Evolutionary conservation across 2,329 filamentous ascomycete genomes (phyloP), one percentile per base, ranked within the genome.

Genomic region (Rhynchosporium secalis): DNA sequence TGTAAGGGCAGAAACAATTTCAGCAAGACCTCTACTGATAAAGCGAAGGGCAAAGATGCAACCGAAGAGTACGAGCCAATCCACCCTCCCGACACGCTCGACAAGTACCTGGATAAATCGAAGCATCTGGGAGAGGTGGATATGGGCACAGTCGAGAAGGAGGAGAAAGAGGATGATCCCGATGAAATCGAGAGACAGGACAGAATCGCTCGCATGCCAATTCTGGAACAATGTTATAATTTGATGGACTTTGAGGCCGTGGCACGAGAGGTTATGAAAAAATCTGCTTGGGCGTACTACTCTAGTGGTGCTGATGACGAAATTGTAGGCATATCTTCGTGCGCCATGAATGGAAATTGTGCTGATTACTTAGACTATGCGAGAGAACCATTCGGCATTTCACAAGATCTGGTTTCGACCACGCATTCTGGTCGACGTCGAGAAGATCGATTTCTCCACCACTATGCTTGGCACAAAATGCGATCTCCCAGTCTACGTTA

Each of bases 371-470:
- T 68, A 96, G 90, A 97, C 95, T 0, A 82, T 98, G 81, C 87
- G 94, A 67, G 94, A 98, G 78, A 99, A 99, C 78, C 94, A 97
- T 79, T 86, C 85, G 51, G 95, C 95, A 51, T 99, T 92, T 79
- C 95, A 99, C 79, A 93, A 96, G 75, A 96, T 98, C 77, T 90
- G 95, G 94, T 98, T 99, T 81, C 87, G 95, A 28, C 95, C 95
- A 3, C 88, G 87, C 66, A 81, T 99, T 61, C 86, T 99, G 61
- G 86, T 96, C 58, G 89, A 99, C 72, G 95, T 99, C 41, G 90
- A 93, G 75, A 83, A 90, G 28, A 84, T 99, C 64, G 91, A 97
- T 75, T 86, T 90, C 74, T 86, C 86, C 41, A 98, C 93, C 29
- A 96, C 90, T 1, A 98, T 99, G 94, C 88, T 99, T 20, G 94